Base-by-base conservation (phyloP, 192 early-diverging fungal species). In the Thoreauomyces humboldtii region DNA sequence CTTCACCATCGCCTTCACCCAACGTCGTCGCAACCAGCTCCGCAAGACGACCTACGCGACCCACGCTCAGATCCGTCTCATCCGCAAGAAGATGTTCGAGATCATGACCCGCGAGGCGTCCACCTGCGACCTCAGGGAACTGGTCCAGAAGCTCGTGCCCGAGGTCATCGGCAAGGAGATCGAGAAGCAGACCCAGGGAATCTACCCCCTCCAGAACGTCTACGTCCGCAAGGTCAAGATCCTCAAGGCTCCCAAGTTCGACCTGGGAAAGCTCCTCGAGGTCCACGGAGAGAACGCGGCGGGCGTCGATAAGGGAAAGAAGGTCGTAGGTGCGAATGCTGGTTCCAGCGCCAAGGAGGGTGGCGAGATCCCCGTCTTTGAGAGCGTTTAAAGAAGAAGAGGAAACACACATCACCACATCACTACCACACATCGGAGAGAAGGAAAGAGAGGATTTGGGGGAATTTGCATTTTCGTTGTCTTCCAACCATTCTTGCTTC, bases 31-130 rank as follows among this genome's bases (percentile, higher is more conserved):
- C 53, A 88, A 92, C 88, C 97, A 99, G 88, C 78, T 94, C 78
- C 88, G 87, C 85, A 94, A 94, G 87, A 98, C 95, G 75, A 95
- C 93, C 65, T 99, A 99, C 79, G 97, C 97, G 45, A 90, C 94
- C 79, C 82, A 88, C 69, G 84, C 93, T 61, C 97, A 99, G 84
- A 92, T 99, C 84, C 91, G 92, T 67, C 81, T 85, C 76, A 98
- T 99, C 82, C 93, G 97, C 82, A 96, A 98, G 89, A 97, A 98
- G 92, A 99, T 99, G 93, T 94, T 94, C 78, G 97, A 99, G 83
- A 91, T 98, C 83, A 93, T 98, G 84, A 85, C 76, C 65, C 79
- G 81, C 58, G 91, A 95, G 84, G 89, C 89, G 51, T 60, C 84
- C 64, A 74, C 85, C 24, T 90, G 90, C 83, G 92, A 95, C 78